phyloP scores from a whole-genome alignment of 768 basidiomycete genomes.

The Crepidotus variabilis region DNA sequence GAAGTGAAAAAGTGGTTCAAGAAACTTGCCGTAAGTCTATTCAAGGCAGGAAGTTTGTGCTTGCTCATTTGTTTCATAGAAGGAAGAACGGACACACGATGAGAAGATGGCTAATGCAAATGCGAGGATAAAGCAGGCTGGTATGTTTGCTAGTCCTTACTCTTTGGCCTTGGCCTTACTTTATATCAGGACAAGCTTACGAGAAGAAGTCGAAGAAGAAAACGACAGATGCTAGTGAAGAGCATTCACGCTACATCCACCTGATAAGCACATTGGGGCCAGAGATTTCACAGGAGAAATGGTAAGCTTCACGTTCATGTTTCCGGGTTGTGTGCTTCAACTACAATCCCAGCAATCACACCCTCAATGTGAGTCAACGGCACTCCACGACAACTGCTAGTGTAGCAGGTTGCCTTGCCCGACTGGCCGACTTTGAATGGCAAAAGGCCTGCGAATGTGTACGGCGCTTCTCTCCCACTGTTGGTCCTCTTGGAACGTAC shows the following conservation, averaged over 20 bases:
- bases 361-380: slow-evolving; percentile 55
- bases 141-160: slow-evolving; percentile 26
- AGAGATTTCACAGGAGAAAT: slow-evolving; percentile 78
- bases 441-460: slow-evolving; percentile 67
- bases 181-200: slow-evolving; percentile 54
- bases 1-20: slow-evolving; percentile 88
- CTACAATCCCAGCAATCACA: slow-evolving; percentile 55
- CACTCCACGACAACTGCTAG: slow-evolving; percentile 55
- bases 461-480: slow-evolving; percentile 57
- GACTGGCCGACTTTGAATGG: slow-evolving; percentile 83
- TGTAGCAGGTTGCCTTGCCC: slow-evolving; percentile 61
- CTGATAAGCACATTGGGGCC: slow-evolving; percentile 69
- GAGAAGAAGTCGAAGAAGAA: slow-evolving; percentile 83
- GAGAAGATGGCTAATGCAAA: slow-evolving; percentile 65
- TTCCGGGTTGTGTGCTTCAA: neutral
- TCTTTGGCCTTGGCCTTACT: neutral
- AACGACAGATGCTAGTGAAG: slow-evolving; percentile 60
- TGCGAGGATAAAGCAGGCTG: slow-evolving; percentile 73
- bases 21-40: slow-evolving; percentile 62
- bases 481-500: slow-evolving; percentile 74
- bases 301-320: slow-evolving; percentile 41
- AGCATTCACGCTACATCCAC: slow-evolving; percentile 75
- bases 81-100: slow-evolving; percentile 78
- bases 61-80: slow-evolving; percentile 35
- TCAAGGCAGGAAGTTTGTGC: neutral